Base-by-base conservation (phyloP, 2,329 filamentous ascomycete species). In the Fusarium staphyleae region DNA sequence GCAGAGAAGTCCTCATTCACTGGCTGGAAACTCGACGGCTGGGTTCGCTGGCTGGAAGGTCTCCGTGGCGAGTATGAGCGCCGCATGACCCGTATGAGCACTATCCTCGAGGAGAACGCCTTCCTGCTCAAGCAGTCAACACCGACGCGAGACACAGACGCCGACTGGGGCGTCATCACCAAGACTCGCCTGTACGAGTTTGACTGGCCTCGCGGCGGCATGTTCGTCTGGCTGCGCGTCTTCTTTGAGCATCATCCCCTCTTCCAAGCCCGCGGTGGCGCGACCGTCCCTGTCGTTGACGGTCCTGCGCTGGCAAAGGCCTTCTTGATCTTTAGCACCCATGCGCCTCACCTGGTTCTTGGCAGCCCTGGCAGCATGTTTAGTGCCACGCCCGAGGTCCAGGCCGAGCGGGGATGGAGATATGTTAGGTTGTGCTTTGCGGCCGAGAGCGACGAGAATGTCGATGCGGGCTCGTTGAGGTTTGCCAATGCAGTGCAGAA, bases 41-140 rank as follows among this genome's bases (percentile, higher is more conserved):
- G 91, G 91, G 88, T 96, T 12, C 87, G 90, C 62, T 97, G 93
- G 93, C 85, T 97, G 18, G 89, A 88, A 55, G 91, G 92, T 7
- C 81, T 97, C 12, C 85, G 92, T 19, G 90, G 88, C 50, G 84
- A 86, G 65, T 97, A 97, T 74, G 90, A 96, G 77, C 81, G 87
- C 33, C 86, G 93, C 53, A 96, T 96, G 91, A 83, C 83, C 66
- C 75, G 78, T 59, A 96, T 96, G 91, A 89, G 87, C 73, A 76
- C 76, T 7, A 81, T 85, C 46, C 83, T 97, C 12, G 89, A 95
- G 67, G 81, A 84, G 5, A 84, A 88, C 47, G 81, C 85, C 35
- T 83, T 81, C 66, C 74, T 87, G 52, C 77, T 92, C 48, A 87
- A 89, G 72, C 80, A 85, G 60, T 83, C 81, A n/a, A 81, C 76